phyloP scores from a whole-genome alignment of 1,284 basidiomycete genomes.

The Inonotus obliquus region DNA sequence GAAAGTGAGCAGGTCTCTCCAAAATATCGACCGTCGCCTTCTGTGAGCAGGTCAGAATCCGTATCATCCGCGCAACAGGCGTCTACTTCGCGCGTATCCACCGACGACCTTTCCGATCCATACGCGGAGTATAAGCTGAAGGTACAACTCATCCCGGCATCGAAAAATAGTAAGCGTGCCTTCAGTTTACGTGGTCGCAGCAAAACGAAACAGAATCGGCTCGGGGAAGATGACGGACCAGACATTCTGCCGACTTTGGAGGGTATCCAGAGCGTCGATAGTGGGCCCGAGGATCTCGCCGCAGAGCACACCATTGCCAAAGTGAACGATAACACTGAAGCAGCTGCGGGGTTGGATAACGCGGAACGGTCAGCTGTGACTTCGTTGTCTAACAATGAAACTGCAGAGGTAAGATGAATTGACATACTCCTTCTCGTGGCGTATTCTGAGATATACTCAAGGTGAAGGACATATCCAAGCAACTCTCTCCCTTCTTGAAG shows the following conservation, averaged over 20 bases:
- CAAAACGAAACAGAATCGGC: conserved; percentile 10
- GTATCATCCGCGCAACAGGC: conserved; percentile 16
- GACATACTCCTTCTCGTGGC: not conserved
- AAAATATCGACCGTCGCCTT: conserved; percentile 10
- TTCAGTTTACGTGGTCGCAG: conserved; percentile 14
- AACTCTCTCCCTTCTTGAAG: conserved; percentile 8
- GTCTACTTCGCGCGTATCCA: conserved; percentile 10
- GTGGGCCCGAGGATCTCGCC: conserved; percentile 4
- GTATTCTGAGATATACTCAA: not conserved
- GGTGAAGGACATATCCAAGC: conserved; percentile 16
- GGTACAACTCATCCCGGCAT: conserved; percentile 7
- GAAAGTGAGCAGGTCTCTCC: conserved; percentile 4
- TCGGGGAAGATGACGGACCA: conserved; percentile 2
- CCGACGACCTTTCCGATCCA: conserved; percentile 11
- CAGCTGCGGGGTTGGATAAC: not conserved
- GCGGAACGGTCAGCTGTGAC: not conserved
- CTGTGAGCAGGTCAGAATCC: conserved; percentile 17
- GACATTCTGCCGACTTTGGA: conserved; percentile 12
- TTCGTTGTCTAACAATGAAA: conserved; percentile 33
- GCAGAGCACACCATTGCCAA: not conserved
- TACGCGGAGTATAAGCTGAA: conserved; percentile 12
- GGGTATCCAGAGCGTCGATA: conserved; percentile 18
- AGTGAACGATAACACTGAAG: not conserved
- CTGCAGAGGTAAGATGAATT: conserved; percentile 39
- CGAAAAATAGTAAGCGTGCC: conserved; percentile 6